phyloP scores from a whole-genome alignment of 23 red algal species.

The Gracilaria vermiculophylla region DNA sequence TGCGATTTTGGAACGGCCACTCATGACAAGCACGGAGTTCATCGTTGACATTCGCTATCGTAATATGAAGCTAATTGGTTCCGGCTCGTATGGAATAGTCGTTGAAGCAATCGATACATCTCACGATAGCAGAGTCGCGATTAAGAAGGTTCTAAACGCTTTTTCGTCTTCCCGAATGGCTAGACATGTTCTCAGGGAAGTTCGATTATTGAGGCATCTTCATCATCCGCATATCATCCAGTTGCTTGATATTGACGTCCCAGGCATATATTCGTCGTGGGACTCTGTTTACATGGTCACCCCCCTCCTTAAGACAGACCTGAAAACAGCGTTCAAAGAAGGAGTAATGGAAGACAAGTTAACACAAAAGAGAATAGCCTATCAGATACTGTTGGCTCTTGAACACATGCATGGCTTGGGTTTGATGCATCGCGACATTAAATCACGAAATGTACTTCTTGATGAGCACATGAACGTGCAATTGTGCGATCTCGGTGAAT shows the following conservation, averaged over 20 bases:
- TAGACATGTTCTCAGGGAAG: constrained; percentile 79
- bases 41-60: constrained; percentile 64
- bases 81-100: constrained; percentile 89
- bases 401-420: constrained; percentile 82
- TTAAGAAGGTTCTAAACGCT: constrained; percentile 82
- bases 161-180: constrained; percentile 79
- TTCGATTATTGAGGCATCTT: constrained; percentile 82
- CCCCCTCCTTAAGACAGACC: constrained; percentile 76
- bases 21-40: constrained; percentile 58
- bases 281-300: constrained; percentile 89
- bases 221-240: constrained; percentile 81
- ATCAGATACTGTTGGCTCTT: constrained; percentile 77
- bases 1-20: constrained; percentile 36
- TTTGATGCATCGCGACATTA: constrained; percentile 94
- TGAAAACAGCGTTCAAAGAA: constrained; percentile 56
- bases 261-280: constrained; percentile 47
- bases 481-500: constrained; percentile 83
- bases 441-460: constrained; percentile 83
- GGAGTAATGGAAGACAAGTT: constrained; percentile 24
- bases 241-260: constrained; percentile 79
- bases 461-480: constrained; percentile 62
- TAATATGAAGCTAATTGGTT: constrained; percentile 62
- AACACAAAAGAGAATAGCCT: constrained; percentile 66
- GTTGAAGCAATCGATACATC: constrained; percentile 45
- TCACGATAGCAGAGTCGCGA: constrained; percentile 55